Evolutionary conservation across 306 rosid species (phyloP).

Genomic region (Gynostemma pentaphyllum): DNA sequence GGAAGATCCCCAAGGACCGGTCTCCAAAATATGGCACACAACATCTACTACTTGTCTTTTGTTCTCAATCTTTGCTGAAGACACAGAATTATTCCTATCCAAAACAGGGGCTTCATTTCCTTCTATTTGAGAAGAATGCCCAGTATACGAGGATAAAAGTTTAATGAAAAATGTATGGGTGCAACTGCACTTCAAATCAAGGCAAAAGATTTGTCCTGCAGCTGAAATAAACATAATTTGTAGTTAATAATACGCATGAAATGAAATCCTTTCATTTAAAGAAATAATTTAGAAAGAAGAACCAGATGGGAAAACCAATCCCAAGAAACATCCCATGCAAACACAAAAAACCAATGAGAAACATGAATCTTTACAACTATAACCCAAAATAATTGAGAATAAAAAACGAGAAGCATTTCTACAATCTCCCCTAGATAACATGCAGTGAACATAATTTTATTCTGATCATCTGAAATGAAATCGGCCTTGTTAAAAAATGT

Average conservation of each 20-base stretch:
- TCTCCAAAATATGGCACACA: slow-evolving; percentile 52
- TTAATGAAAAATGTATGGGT: slow-evolving; percentile 14
- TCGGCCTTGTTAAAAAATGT: no score
- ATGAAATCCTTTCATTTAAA: not conserved
- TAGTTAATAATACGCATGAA: not conserved
- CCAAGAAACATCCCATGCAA: not conserved
- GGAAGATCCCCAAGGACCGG: slow-evolving; percentile 53
- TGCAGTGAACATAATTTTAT: no score
- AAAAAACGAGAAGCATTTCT: not conserved
- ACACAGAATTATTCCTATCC: slow-evolving; percentile 16
- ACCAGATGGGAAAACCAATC: not conserved
- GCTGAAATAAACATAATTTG: not conserved
- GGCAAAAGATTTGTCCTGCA: slow-evolving; percentile 36
- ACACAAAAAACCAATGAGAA: not conserved
- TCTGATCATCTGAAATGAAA: no score
- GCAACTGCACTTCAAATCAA: slow-evolving; percentile 22
- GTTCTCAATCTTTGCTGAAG: slow-evolving; percentile 22
- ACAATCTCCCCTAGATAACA: no score
- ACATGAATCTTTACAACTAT: not conserved
- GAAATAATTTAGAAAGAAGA: not conserved
- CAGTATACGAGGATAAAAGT: slow-evolving; percentile 34
- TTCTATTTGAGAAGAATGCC: slow-evolving; percentile 30
- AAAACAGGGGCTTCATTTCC: slow-evolving; percentile 20
- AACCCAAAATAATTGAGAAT: not conserved
- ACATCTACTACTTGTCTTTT: slow-evolving; percentile 38